A percentile compares a stretch with the other conserved stretches of the same genome.
phyloP scores from a whole-genome alignment of 1,284 basidiomycete genomes.

The Porodaedalea pini region DNA sequence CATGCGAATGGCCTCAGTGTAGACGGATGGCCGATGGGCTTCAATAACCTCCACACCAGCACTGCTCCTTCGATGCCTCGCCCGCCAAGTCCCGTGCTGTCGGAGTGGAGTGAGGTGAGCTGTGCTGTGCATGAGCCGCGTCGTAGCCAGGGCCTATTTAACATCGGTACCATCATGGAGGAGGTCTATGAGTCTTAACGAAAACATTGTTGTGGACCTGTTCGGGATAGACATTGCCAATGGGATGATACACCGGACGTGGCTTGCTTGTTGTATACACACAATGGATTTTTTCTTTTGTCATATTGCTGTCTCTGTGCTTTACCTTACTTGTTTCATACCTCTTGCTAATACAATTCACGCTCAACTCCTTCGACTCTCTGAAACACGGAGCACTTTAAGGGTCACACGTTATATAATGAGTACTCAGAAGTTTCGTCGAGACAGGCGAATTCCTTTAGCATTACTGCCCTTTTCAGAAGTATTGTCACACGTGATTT shows the following conservation, averaged over 20 bases:
- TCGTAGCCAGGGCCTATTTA: conserved; percentile 5
- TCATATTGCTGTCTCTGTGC: not conserved
- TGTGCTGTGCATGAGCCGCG: not conserved
- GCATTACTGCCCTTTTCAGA: too few relatives aligned
- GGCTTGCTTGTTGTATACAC: not conserved
- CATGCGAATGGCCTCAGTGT: not conserved
- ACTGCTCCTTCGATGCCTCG: not conserved
- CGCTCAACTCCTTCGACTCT: too few relatives aligned
- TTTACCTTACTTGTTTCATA: not conserved
- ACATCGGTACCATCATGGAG: conserved; percentile 3
- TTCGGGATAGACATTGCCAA: not conserved
- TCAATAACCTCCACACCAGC: not conserved
- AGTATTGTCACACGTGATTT: too few relatives aligned
- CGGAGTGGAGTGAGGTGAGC: conserved; percentile 19
- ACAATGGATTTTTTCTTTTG: not conserved
- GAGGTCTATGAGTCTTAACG: conserved; percentile 1
- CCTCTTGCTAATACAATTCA: too few relatives aligned
- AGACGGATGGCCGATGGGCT: not conserved
- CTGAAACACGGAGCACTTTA: too few relatives aligned
- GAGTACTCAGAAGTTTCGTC: too few relatives aligned
- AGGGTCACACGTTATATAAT: too few relatives aligned
- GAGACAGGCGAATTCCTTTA: too few relatives aligned
- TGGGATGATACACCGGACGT: not conserved
- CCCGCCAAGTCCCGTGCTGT: conserved; percentile 13
- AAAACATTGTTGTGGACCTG: too few relatives aligned